A percentile compares a stretch with the other conserved stretches of the same genome.
Conservation (phyloP, 176 grass and related monocot genomes). For the Eleusine coracana region DNA sequence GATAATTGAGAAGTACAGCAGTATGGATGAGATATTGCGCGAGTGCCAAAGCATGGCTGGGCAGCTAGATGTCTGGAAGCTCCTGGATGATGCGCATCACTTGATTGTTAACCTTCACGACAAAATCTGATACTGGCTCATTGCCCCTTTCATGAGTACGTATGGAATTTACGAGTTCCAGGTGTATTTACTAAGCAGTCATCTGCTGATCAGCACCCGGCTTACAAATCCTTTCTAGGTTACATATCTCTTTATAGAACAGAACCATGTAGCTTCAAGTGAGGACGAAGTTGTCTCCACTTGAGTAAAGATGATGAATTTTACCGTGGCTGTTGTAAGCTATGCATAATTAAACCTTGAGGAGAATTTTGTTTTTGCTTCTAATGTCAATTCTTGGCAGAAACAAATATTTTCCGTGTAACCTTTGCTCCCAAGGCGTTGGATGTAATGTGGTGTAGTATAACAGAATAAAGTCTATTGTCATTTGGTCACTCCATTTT, state of each 20-base stretch:
- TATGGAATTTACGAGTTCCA: slow-evolving; percentile 33
- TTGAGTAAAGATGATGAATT: slow-evolving; percentile 26
- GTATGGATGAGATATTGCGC: slow-evolving; percentile 91
- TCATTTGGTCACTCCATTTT: background rate
- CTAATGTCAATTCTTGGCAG: slow-evolving; percentile 5
- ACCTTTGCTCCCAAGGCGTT: slow-evolving; percentile 1
- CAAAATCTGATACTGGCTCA: slow-evolving; percentile 64
- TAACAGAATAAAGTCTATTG: background rate
- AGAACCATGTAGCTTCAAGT: slow-evolving; percentile 43
- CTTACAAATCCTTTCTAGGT: slow-evolving; percentile 38
- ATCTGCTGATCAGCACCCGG: slow-evolving; percentile 30
- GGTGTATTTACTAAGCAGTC: slow-evolving; percentile 42
- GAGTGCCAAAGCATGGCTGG: slow-evolving; percentile 87
- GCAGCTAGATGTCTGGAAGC: slow-evolving; percentile 91
- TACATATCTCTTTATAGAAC: background rate
- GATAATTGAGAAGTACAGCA: slow-evolving; percentile 90
- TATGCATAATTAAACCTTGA: slow-evolving; percentile 6
- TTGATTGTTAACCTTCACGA: slow-evolving; percentile 83
- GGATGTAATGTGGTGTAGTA: slow-evolving; percentile 12
- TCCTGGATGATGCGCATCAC: slow-evolving; percentile 86
- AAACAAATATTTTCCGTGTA: slow-evolving; percentile 24
- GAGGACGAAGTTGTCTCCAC: slow-evolving; percentile 37
- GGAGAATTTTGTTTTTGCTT: slow-evolving; percentile 38
- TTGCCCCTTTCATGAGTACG: slow-evolving; percentile 7
- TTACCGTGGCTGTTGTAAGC: slow-evolving; percentile 27